Percentiles rank a stretch among this genome's conserved stretches.
Evolutionary conservation across 208 protist species (phyloP).

Genomic region (Leishmania amazonensis): DNA sequence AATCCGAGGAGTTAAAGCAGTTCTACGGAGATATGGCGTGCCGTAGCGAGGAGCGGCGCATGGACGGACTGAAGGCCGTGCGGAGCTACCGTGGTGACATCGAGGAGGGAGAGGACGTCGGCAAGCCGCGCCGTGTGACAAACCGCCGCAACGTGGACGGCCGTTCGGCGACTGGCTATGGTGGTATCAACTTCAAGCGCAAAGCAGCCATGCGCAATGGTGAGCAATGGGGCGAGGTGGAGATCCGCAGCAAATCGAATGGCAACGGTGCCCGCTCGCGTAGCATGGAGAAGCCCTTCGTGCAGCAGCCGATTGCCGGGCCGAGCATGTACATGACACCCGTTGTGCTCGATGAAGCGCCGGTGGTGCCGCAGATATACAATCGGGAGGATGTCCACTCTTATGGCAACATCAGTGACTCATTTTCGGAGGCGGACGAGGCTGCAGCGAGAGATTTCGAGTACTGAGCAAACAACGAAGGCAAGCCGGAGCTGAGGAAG

Average conservation of each 20-base stretch:
- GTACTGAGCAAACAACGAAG: constrained; percentile 8
- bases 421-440: constrained; percentile 27
- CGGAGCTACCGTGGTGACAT: constrained; percentile 56
- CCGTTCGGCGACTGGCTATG: constrained; percentile 55
- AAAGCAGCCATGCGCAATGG: constrained; percentile 58
- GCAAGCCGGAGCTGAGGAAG: background rate
- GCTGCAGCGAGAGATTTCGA: constrained; percentile 29
- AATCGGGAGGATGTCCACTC: constrained; percentile 49
- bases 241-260: constrained; percentile 30
- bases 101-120: constrained; percentile 56
- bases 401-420: constrained; percentile 57
- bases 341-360: constrained; percentile 22
- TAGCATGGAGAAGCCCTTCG: background rate
- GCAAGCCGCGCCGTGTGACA: constrained; percentile 60
- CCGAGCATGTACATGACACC: constrained; percentile 12
- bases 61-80: constrained; percentile 52
- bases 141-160: constrained; percentile 42
- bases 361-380: constrained; percentile 43
- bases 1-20: constrained; percentile 47
- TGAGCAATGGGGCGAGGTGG: constrained; percentile 60
- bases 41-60: constrained; percentile 37
- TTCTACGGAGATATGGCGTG: constrained; percentile 77
- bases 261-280: constrained; percentile 6
- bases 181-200: constrained; percentile 70
- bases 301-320: constrained; percentile 16